Evolutionary conservation across 2,329 filamentous ascomycete genomes (phyloP), one percentile per base, ranked within the genome.

Genomic region (Alternaria infectoria): DNA sequence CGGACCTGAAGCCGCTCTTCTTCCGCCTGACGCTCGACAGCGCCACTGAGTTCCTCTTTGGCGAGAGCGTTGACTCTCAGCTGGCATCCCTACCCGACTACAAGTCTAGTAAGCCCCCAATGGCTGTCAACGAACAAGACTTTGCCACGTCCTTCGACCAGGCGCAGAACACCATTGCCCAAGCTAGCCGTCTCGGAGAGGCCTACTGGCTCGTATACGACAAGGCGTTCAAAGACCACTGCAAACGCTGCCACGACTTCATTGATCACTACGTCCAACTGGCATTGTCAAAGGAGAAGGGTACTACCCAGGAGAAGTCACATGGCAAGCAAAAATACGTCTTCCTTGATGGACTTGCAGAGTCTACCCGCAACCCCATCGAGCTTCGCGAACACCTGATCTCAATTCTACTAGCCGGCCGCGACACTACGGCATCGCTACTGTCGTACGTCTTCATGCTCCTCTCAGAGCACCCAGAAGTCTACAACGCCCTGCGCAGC

Each of bases 371-470:
- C 43, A 81, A 85, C 62, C 78, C 81, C 25, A 86, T 85, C 51
- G 87, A 93, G 3, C 86, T 97, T 15, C 91, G 93, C 30, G 92
- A 96, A 78, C 93, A 97, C 79, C 84, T 97, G 50, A 86, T 96
- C 13, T 90, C 91, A 49, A 88, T 97, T 19, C 86, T 97, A 3
- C 86, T 97, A 8, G 94, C 94, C 1, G 93, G 93, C 8, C 87
- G 92, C 44, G 94, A 97, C 78, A 97, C 93, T 15, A 97, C 94
- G 0, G 93, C 93, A 30, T 87, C 85, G 2, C 91, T 92, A 0
- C 85, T 97, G 0, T 91, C 89, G 0, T 97, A 92, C 88, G 85
- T 88, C 47, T 85, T 97, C 61, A 68, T 75, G 51, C 49, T 69
- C 19, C 68, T 81, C 57, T 77, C 77, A 15, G 72, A 81, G n/a